Evolutionary conservation across 371 early-diverging fungal genomes (phyloP).

Genomic region (Circinella minor): DNA sequence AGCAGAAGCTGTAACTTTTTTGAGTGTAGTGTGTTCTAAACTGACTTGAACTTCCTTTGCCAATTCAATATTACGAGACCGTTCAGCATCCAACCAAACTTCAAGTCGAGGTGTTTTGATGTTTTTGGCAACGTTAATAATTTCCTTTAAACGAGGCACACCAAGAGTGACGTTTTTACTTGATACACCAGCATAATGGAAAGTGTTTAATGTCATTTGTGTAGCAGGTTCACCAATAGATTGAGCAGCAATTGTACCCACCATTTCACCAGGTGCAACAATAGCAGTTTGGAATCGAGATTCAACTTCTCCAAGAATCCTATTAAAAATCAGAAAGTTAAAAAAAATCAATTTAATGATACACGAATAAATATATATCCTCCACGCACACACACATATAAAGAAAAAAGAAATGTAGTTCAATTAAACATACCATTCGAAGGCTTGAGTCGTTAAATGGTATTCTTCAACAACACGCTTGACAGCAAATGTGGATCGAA

Average conservation of each 20-base stretch:
- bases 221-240: conserved; percentile 99
- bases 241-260: conserved; percentile 99
- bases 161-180: conserved; percentile 98
- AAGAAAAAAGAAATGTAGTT: background rate
- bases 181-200: conserved; percentile 99
- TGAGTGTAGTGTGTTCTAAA: conserved; percentile 94
- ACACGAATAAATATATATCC: too few relatives aligned
- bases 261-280: conserved; percentile 99
- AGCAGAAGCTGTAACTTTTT: conserved; percentile 80
- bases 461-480: conserved; percentile 92
- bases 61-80: conserved; percentile 75
- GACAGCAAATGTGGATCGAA: conserved; percentile 85
- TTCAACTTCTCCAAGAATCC: conserved; percentile 91
- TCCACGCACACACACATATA: background rate
- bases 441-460: conserved; percentile 86
- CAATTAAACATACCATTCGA: conserved; percentile 73
- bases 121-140: conserved; percentile 98
- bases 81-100: conserved; percentile 84
- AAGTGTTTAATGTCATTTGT: conserved; percentile 99
- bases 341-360: too few relatives aligned
- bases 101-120: conserved; percentile 97
- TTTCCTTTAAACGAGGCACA: conserved; percentile 99
- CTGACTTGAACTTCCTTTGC: conserved; percentile 93
- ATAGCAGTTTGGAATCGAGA: conserved; percentile 88
- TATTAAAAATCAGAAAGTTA: conserved; percentile 11